Evolutionary conservation across 2,329 filamentous ascomycete species (phyloP).

Genomic region (Apiospora malaysiana): DNA sequence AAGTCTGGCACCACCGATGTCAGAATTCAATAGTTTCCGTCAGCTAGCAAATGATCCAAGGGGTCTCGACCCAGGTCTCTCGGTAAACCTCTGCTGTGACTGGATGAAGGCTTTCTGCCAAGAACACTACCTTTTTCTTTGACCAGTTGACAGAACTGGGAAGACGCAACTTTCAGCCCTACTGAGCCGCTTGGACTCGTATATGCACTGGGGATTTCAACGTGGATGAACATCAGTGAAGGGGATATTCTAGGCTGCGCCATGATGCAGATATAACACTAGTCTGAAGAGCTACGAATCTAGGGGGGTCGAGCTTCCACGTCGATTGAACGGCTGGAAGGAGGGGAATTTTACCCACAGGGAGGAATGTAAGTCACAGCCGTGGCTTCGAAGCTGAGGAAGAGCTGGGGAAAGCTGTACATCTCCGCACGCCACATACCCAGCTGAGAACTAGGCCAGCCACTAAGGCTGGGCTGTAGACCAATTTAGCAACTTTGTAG

Average conservation of each 20-base stretch:
- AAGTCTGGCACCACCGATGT: neutral
- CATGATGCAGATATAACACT: neutral
- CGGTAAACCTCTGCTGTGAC: neutral
- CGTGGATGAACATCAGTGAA: neutral
- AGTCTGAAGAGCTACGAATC: neutral
- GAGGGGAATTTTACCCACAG: neutral
- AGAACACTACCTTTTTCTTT: neutral
- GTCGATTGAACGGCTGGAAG: neutral
- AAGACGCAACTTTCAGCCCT: neutral
- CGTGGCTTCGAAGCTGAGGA: neutral
- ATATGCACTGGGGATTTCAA: neutral
- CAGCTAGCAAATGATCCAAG: neutral
- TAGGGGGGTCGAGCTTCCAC: neutral
- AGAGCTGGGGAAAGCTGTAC: neutral
- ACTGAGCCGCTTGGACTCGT: neutral
- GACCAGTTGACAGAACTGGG: neutral
- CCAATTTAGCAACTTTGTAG: neutral
- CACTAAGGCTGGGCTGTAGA: neutral
- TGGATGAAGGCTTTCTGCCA: neutral
- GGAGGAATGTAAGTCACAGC: neutral
- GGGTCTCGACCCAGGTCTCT: neutral
- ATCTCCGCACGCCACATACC: constrained; percentile 1
- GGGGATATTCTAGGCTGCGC: neutral
- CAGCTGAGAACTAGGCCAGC: neutral
- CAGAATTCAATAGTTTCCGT: neutral